These are phyloP conservation scores for Funneliformis mosseae DNA, from an alignment of 192 early-diverging fungal species.

Conservation along the genomic window DNA sequence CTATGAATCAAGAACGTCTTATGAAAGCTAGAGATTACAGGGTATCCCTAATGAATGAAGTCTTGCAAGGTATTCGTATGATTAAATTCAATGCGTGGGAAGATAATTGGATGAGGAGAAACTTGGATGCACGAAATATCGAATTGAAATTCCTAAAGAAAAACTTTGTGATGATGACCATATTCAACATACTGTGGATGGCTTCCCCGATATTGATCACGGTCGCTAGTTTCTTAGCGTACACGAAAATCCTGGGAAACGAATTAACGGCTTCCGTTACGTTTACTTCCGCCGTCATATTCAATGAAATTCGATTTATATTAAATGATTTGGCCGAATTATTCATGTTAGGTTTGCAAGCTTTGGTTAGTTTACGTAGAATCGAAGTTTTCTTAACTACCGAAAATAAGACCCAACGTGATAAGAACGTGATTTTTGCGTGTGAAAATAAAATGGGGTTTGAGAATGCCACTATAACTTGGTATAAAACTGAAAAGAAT, in stretches of 20 bases:
- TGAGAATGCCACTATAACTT: conserved; percentile 53
- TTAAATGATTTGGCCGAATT: conserved; percentile 65
- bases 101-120: conserved; percentile 61
- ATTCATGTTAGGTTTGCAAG: conserved; percentile 58
- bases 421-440: not conserved
- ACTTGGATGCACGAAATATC: conserved; percentile 39
- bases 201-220: conserved; percentile 64
- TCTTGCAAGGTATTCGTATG: conserved; percentile 85
- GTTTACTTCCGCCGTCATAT: conserved; percentile 73
- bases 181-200: conserved; percentile 54
- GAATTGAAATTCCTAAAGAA: conserved; percentile 40
- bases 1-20: conserved; percentile 56
- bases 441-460: conserved; percentile 43
- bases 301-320: conserved; percentile 64
- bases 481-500: conserved; percentile 33
- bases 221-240: conserved; percentile 59
- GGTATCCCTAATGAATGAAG: conserved; percentile 63
- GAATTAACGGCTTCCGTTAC: conserved; percentile 12
- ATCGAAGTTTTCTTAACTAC: conserved; percentile 77
- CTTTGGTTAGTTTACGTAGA: conserved; percentile 65
- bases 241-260: conserved; percentile 62
- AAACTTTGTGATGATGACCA: conserved; percentile 18
- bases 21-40: conserved; percentile 66
- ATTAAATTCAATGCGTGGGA: conserved; percentile 94
- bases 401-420: conserved; percentile 52